Base-by-base conservation (phyloP, 768 basidiomycete genomes). In the Symmetrospora coprosmae region DNA sequence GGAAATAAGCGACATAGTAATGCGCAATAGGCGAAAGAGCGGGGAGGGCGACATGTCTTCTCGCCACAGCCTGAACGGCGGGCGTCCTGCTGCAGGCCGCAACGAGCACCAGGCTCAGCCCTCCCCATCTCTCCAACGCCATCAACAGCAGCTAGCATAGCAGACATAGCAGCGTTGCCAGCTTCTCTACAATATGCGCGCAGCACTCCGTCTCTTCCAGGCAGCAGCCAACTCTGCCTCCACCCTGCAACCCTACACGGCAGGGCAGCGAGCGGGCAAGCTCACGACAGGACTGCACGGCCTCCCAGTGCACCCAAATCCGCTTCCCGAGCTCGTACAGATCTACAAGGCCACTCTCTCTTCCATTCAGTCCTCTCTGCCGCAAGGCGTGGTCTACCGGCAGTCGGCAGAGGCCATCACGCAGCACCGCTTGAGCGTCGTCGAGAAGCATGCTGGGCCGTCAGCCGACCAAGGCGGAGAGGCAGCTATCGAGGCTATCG, bases 361-460 rank as follows among this genome's bases (percentile, higher is more conserved):
- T 31, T 5, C 80, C 90, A 52, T 75, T 78, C 6, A 73, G 62
- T 23, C 78, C 60, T 79, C 92, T 63, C 89, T 91, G 19, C 73
- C 77, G 64, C 79, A 82, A 58, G 86, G 86, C 66, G 82, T 58
- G 16, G 55, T 87, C 47, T 96, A 94, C 74, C 81, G 87, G 55
- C 89, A 91, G 72, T 83, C 86, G 51, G 82, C 81, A 25, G 87
- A 91, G 73, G 85, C 85, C 11, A 78, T 91, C 66, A 84, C 82
- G 16, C 80, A 80, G 66, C 81, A 81, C 70, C 86, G 86, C 70
- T 78, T 92, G 61, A 78, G 76, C 68, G 78, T 89, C 60, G 78
- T 91, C 38, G 77, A 87, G 71, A 74, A 58, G 34, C 55, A 58
- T 31, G 55, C 55, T 17, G 55, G 59, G 7, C 21, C 28, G 21